A percentile compares a stretch with the other conserved stretches of the same genome.
phyloP scores from a whole-genome alignment of 179 eudicot genomes.

The Actinidia arguta region DNA sequence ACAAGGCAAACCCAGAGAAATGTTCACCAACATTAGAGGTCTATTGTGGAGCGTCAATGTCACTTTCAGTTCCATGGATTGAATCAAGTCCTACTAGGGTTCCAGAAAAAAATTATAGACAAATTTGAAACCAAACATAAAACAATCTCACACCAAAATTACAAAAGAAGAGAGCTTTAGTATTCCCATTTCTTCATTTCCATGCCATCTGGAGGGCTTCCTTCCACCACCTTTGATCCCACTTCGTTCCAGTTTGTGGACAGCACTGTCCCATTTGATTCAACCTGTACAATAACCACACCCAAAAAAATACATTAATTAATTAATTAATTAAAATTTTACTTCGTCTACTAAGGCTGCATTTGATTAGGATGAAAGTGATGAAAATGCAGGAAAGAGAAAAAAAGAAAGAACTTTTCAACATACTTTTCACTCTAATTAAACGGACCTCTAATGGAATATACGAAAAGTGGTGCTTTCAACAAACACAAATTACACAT shows the following conservation, averaged over 20 bases:
- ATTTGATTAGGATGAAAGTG: no score
- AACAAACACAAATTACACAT: no score
- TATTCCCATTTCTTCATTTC: conserved; percentile 95
- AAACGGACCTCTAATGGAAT: neutral
- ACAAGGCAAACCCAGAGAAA: neutral
- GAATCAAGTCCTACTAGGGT: neutral
- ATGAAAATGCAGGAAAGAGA: no score
- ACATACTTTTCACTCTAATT: no score
- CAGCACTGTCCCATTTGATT: conserved; percentile 95
- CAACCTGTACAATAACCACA: conserved; percentile 53
- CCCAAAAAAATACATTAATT: neutral
- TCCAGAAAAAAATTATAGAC: conserved; percentile 10
- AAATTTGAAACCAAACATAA: conserved; percentile 1
- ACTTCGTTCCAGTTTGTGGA: conserved; percentile 99
- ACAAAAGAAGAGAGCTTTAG: conserved; percentile 18
- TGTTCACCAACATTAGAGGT: neutral
- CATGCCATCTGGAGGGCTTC: conserved; percentile 97
- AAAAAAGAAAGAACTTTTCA: no score
- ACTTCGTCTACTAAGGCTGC: no score
- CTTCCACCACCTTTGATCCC: conserved; percentile 88
- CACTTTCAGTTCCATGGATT: neutral
- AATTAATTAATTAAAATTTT: no score
- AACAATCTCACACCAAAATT: neutral
- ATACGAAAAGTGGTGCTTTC: neutral
- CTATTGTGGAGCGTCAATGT: neutral